Conservation (phyloP, 768 basidiomycete genomes). For the Candolleomyces efflorescens region DNA sequence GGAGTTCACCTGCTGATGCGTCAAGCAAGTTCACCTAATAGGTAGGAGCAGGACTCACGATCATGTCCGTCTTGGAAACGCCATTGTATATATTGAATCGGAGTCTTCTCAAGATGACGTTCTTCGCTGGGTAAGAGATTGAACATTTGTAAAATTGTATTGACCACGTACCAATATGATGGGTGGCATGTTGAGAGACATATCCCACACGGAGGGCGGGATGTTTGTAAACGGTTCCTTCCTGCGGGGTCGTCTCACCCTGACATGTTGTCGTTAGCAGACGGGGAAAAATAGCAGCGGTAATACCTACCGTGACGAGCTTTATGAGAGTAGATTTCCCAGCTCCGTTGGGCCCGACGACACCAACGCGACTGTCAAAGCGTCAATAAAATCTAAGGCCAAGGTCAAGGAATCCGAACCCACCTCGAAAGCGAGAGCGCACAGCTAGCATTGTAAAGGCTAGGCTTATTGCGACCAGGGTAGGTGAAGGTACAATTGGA, state of each 20-base stretch:
- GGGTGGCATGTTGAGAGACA: constrained; percentile 97
- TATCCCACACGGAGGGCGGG: constrained; percentile 92
- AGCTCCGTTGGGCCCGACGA: constrained; percentile 91
- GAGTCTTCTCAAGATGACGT: constrained; percentile 93
- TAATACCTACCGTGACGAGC: constrained; percentile 68
- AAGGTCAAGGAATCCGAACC: constrained; percentile 20
- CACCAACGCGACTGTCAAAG: constrained; percentile 73
- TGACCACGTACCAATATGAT: constrained; percentile 69
- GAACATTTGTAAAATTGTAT: not conserved
- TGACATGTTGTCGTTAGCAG: constrained; percentile 22
- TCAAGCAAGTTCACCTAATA: constrained; percentile 2
- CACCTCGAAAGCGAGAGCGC: constrained; percentile 90
- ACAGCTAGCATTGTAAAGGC: constrained; percentile 84
- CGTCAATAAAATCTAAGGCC: constrained; percentile 14
- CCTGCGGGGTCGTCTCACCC: constrained; percentile 91
- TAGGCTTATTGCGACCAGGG: constrained; percentile 76
- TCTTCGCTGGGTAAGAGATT: constrained; percentile 38
- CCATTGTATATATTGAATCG: constrained; percentile 97
- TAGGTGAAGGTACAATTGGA: constrained; percentile 91
- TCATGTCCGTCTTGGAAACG: constrained; percentile 98
- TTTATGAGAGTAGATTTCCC: constrained; percentile 97
- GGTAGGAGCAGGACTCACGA: constrained; percentile 46
- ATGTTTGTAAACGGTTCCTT: constrained; percentile 91
- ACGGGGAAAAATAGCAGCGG: not conserved
- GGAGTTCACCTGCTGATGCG: constrained; percentile 59